A percentile compares a stretch with the other conserved stretches of the same genome.
phyloP scores from a whole-genome alignment of 2,329 filamentous ascomycete species.

The Thelonectria olida region DNA sequence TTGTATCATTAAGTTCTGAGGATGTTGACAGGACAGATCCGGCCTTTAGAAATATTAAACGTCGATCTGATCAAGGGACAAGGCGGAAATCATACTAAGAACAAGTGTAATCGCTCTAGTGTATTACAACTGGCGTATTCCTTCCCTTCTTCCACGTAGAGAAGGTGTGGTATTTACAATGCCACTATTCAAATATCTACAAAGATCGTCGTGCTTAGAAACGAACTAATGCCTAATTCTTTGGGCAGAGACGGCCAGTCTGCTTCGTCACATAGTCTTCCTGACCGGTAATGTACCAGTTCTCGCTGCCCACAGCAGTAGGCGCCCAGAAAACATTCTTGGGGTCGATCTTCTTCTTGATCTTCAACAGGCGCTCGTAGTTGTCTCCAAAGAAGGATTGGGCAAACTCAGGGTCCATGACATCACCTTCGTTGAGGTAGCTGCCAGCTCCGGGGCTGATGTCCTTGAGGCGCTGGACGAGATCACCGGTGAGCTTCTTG shows the following conservation, averaged over 20 bases:
- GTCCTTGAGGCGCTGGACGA: constrained; percentile 42
- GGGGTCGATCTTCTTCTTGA: constrained; percentile 46
- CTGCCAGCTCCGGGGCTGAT: constrained; percentile 37
- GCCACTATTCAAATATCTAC: too few species aligned
- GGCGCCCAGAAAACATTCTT: constrained; percentile 36
- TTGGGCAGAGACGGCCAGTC: constrained; percentile 20
- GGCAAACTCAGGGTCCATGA: constrained; percentile 39
- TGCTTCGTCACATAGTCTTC: constrained; percentile 17
- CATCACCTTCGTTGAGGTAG: constrained; percentile 45
- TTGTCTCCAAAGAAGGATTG: constrained; percentile 42
- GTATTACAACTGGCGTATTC: too few species aligned
- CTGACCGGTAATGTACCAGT: constrained; percentile 16
- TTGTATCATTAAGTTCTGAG: too few species aligned
- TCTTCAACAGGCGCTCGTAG: constrained; percentile 37
- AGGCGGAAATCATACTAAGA: too few species aligned
- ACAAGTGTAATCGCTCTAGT: too few species aligned
- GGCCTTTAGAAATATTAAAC: too few species aligned
- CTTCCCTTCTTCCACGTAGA: too few species aligned
- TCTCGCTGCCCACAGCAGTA: constrained; percentile 23
- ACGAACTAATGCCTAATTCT: not conserved
- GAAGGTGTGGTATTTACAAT: too few species aligned
- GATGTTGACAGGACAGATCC: too few species aligned
- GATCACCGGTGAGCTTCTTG: constrained; percentile 42
- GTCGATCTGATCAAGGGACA: too few species aligned
- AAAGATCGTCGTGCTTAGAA: not conserved